Evolutionary conservation across 345 rosid species (phyloP), one percentile per base, ranked within the genome.

Genomic region (Populus pruinosa): DNA sequence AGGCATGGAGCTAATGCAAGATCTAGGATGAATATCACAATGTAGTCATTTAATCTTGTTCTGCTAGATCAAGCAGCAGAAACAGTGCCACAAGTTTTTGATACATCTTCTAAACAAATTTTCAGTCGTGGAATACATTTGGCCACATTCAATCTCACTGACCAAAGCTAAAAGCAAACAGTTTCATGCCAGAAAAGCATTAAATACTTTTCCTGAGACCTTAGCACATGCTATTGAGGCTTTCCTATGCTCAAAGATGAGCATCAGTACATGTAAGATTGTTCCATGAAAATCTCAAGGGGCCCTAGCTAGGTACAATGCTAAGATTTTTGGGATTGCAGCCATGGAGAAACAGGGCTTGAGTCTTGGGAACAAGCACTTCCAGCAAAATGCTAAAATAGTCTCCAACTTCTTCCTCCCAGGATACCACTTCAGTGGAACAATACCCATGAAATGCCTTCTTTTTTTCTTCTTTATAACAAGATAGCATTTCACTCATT

Each of bases 41-140:
- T 13, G 10, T 21, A 2, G 17, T 8, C 41, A 68, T 38, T 33
- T 18, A 6, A 25, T 17, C 11, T 27, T 25, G 12, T 13, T 47
- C 61, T 44, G 35, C 64, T 71, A 31, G 9, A 59, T 36, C n/a
- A 38, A 71, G 23, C 76, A 72, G 21, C 76, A 72, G 49, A 56
- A 49, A n/a, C 23, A 3, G 18, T 23, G 11, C 44, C 2, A 5
- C 67, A 16, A 72, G 27, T 23, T 73, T 39, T 38, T 20, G 21
- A 73, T 7, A 36, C 8, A 70, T n/a, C 16, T 11, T 56, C 47
- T 35, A 13, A 8, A 56, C 21, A 55, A 56, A 17, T 36, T 61
- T 59, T 72, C 49, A 72, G 25, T 17, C 14, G 6, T 13, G 50
- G 63, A 18, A 0, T 14, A 8, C 5, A 12, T n/a, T 16, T 18